Conservation (phyloP, 768 basidiomycete genomes). For the Strobilomyces confusus region DNA sequence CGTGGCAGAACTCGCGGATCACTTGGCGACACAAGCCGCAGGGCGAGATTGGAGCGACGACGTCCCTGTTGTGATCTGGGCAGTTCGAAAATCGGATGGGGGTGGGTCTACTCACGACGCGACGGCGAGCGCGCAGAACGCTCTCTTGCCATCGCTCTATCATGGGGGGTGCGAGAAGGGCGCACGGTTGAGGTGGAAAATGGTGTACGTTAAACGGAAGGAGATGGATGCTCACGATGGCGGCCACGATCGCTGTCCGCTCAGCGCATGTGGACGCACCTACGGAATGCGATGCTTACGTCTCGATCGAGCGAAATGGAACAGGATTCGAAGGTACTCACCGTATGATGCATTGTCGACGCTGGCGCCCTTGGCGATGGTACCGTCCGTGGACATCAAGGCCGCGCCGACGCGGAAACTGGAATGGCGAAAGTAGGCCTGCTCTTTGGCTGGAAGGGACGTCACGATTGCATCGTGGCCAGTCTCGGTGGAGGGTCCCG, state of each 20-base stretch:
- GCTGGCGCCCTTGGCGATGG: constrained; percentile 80
- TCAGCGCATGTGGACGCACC: constrained; percentile 93
- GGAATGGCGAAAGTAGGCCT: constrained; percentile 79
- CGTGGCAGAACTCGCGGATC: constrained; percentile 77
- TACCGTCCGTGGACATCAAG: constrained; percentile 62
- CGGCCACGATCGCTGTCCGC: constrained; percentile 85
- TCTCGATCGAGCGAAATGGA: not conserved
- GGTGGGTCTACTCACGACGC: constrained; percentile 49
- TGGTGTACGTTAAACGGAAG: not conserved
- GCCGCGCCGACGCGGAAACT: constrained; percentile 92
- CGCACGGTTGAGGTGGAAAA: not conserved
- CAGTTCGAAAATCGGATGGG: too few relatives aligned
- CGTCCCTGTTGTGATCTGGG: constrained; percentile 14
- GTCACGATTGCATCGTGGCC: not conserved
- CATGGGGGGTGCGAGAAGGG: not conserved
- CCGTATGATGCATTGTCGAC: constrained; percentile 93
- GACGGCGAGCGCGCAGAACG: constrained; percentile 74
- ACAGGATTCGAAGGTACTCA: constrained; percentile 26
- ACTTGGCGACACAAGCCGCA: constrained; percentile 95
- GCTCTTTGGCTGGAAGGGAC: constrained; percentile 51
- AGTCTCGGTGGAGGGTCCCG: not conserved
- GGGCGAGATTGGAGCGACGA: constrained; percentile 68
- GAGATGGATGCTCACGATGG: constrained; percentile 55
- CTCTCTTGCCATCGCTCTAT: constrained; percentile 72
- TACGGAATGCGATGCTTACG: constrained; percentile 24